phyloP scores from a whole-genome alignment of 768 basidiomycete genomes.

The Pleurotus cornucopiae region DNA sequence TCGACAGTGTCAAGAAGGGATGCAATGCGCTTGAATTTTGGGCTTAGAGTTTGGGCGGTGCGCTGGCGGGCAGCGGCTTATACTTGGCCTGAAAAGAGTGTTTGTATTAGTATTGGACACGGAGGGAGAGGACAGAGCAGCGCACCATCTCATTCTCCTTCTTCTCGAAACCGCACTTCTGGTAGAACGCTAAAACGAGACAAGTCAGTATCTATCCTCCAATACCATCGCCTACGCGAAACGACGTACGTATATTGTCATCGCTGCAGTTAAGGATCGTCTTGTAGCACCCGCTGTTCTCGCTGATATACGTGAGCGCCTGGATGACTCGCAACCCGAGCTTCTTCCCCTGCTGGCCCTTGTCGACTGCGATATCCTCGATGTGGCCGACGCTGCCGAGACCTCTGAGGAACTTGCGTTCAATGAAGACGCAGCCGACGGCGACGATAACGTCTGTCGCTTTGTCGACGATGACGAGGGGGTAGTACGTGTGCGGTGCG shows the following conservation, averaged over 20 bases:
- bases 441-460: constrained; percentile 76
- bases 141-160: constrained; percentile 93
- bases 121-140: neutral
- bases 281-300: constrained; percentile 85
- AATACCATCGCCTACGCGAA: too few species aligned
- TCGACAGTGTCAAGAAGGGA: too few species aligned
- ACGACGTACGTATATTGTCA: constrained; percentile 80
- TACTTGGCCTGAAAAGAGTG: neutral
- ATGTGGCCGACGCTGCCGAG: constrained; percentile 92
- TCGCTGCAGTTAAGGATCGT: constrained; percentile 95
- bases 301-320: constrained; percentile 80
- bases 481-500: constrained; percentile 66
- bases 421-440: constrained; percentile 80
- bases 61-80: neutral
- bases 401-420: constrained; percentile 89
- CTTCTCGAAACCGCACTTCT: constrained; percentile 90
- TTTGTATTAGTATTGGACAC: too few species aligned
- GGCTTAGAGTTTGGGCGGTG: neutral
- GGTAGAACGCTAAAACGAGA: constrained; percentile 74
- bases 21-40: neutral
- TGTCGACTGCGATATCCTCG: constrained; percentile 95
- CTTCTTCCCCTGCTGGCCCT: constrained; percentile 85
- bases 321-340: constrained; percentile 86
- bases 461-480: constrained; percentile 79
- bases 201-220: constrained; percentile 7